Percentiles rank a stretch among this genome's conserved stretches.
phyloP scores from a whole-genome alignment of 2,329 filamentous ascomycete species.

The Cladosporium sp. region DNA sequence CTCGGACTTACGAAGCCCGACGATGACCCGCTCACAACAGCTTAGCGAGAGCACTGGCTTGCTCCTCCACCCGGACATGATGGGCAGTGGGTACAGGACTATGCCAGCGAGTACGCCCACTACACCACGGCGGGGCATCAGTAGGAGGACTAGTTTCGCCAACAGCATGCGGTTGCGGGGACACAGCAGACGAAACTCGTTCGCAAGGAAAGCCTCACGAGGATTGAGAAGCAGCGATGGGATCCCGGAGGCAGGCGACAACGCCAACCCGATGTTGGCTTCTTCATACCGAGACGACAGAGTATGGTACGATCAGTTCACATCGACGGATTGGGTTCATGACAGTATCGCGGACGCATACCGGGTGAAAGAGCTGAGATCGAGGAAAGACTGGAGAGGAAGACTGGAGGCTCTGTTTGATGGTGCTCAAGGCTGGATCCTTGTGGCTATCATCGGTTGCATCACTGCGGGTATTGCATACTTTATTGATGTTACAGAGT shows the following conservation, averaged over 20 bases:
- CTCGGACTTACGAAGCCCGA: conserved; percentile 6
- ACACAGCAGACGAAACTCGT: conserved; percentile 53
- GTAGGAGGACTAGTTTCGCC: conserved; percentile 37
- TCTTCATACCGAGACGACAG: conserved; percentile 76
- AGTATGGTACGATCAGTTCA: conserved; percentile 98
- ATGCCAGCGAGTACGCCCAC: conserved; percentile 26
- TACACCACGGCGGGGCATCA: conserved; percentile 32
- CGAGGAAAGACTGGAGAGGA: conserved; percentile 81
- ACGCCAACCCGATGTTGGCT: conserved; percentile 64
- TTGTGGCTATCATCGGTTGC: conserved; percentile 86
- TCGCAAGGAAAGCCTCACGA: conserved; percentile 35
- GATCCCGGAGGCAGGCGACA: conserved; percentile 22
- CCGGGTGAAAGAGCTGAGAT: conserved; percentile 78
- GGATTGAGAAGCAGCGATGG: conserved; percentile 24
- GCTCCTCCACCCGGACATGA: conserved; percentile 39
- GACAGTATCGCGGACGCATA: conserved; percentile 94
- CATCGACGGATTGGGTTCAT: conserved; percentile 96
- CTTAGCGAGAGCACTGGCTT: conserved; percentile 48
- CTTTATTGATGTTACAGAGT: conserved; percentile 82
- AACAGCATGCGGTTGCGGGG: conserved; percentile 37
- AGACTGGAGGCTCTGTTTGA: conserved; percentile 76
- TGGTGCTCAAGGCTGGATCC: conserved; percentile 87
- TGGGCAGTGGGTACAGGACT: conserved; percentile 28
- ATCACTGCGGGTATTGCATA: conserved; percentile 85
- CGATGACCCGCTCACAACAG: conserved; percentile 27